Evolutionary conservation across 2,329 filamentous ascomycete genomes (phyloP), one percentile per base, ranked within the genome.

Genomic region (Aspergillus novoparasiticus): DNA sequence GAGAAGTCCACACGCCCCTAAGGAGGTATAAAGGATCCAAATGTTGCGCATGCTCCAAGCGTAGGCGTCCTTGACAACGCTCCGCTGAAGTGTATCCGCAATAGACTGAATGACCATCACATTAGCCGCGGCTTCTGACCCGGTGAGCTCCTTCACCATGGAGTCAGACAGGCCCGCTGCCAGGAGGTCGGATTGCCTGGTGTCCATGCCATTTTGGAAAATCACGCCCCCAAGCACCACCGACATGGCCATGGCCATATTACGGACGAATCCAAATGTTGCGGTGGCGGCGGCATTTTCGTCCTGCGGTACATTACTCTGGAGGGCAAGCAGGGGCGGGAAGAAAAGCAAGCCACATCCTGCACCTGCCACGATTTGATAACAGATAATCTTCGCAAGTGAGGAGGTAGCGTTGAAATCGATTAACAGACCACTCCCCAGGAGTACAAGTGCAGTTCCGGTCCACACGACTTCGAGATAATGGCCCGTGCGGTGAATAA

Each of bases 191-290:
- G 51, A 39, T 14, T 59, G 62, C 23, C 51, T 56, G 59, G 57
- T 45, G 51, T 58, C 50, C 75, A 77, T 77, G 58, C 34, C 75
- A 73, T 94, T 93, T 77, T 92, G 89, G 79, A 94, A 93, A 43
- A 94, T 84, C 51, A 93, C 90, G n/a, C 90, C 88, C 28, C 91
- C 91, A 45, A 93, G 82, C 3, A 92, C 90, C 59, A 93, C 85
- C 0, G 87, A 88, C 30, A 89, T 85, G 8, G 88, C 85, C 0
- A 87, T 91, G 16, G 87, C 89, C 6, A 93, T 80, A 68, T 91
- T 90, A 32, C 90, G 86, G 14, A 89, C 82, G 64, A 87, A 85
- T 0, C 78, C 78, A 4, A 86, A 73, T 0, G 84, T 84, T 0
- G 84, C 82, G 0, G 84, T 86, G 0, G 85, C 85, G 0, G 82